A percentile compares a stretch with the other conserved stretches of the same genome.
Evolutionary conservation across 805 yeast species (phyloP).

Genomic region (Dipodascus albidus): DNA sequence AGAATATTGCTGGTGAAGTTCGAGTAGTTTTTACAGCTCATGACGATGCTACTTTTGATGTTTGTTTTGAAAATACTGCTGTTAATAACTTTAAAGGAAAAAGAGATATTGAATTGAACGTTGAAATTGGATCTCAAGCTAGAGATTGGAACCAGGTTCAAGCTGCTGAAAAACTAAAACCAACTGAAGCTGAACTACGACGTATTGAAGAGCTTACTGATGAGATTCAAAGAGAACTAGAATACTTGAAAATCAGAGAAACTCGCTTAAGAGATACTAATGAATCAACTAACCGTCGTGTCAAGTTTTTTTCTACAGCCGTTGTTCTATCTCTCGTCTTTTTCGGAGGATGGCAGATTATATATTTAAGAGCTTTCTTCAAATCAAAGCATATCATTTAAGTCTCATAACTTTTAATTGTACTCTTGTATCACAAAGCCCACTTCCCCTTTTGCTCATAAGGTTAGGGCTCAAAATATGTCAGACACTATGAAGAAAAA

Average conservation of each 20-base stretch:
- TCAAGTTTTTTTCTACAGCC: slow-evolving; percentile 69
- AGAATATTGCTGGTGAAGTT: slow-evolving; percentile 60
- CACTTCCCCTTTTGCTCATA: too few relatives aligned
- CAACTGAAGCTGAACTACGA: slow-evolving; percentile 82
- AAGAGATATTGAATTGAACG: slow-evolving; percentile 78
- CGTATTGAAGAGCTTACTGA: slow-evolving; percentile 75
- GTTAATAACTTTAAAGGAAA: slow-evolving; percentile 20
- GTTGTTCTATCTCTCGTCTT: slow-evolving; percentile 59
- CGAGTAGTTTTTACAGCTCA: slow-evolving; percentile 80
- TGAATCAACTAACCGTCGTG: slow-evolving; percentile 90
- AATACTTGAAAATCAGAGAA: slow-evolving; percentile 79
- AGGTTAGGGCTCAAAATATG: too few relatives aligned
- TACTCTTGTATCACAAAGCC: too few relatives aligned
- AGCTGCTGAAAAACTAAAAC: slow-evolving; percentile 85
- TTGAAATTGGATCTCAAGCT: slow-evolving; percentile 93
- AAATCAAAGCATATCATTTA: slow-evolving; percentile 32
- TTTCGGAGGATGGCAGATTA: slow-evolving; percentile 87
- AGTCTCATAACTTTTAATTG: not conserved
- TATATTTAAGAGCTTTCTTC: slow-evolving; percentile 87
- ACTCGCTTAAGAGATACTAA: slow-evolving; percentile 91
- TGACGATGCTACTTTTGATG: slow-evolving; percentile 74
- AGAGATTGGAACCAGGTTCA: slow-evolving; percentile 96
- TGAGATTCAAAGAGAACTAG: slow-evolving; percentile 70
- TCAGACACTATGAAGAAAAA: too few relatives aligned
- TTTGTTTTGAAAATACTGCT: slow-evolving; percentile 71